Conservation (phyloP, 1,139 yeast genomes). For the Diutina sp. region DNA sequence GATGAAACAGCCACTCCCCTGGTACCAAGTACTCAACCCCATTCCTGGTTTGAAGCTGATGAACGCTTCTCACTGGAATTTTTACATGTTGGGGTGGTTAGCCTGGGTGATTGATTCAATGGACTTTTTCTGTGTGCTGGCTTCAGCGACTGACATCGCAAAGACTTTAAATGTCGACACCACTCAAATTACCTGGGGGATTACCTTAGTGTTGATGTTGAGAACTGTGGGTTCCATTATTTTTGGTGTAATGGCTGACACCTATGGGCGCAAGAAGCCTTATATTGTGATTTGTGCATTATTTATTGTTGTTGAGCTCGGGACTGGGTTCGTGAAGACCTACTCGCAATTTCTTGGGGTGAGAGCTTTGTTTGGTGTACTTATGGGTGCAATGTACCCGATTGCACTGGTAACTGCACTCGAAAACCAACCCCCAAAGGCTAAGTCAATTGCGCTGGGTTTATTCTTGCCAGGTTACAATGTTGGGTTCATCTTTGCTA, state of each 20-base stretch:
- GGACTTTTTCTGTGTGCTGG: constrained; percentile 62
- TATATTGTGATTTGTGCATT: constrained; percentile 38
- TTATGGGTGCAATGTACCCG: constrained; percentile 66
- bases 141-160: constrained; percentile 47
- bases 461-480: constrained; percentile 65
- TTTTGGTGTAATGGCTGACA: constrained; percentile 56
- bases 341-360: constrained; percentile 57
- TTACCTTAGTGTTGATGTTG: constrained; percentile 66
- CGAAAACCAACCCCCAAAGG: constrained; percentile 29
- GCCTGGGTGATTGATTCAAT: constrained; percentile 79
- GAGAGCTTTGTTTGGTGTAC: constrained; percentile 55
- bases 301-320: constrained; percentile 51
- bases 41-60: constrained; percentile 36
- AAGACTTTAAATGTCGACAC: constrained; percentile 33
- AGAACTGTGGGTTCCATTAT: constrained; percentile 68
- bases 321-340: constrained; percentile 58
- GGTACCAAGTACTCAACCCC: constrained; percentile 26
- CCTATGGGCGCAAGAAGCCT: constrained; percentile 66
- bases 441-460: constrained; percentile 55
- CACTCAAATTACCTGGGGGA: constrained; percentile 63
- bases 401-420: constrained; percentile 46
- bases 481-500: constrained; percentile 54
- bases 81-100: constrained; percentile 47
- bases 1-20: background rate
- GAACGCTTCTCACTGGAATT: constrained; percentile 42